Base-by-base conservation (phyloP, 2,329 filamentous ascomycete species). In the Fusarium annulatum region DNA sequence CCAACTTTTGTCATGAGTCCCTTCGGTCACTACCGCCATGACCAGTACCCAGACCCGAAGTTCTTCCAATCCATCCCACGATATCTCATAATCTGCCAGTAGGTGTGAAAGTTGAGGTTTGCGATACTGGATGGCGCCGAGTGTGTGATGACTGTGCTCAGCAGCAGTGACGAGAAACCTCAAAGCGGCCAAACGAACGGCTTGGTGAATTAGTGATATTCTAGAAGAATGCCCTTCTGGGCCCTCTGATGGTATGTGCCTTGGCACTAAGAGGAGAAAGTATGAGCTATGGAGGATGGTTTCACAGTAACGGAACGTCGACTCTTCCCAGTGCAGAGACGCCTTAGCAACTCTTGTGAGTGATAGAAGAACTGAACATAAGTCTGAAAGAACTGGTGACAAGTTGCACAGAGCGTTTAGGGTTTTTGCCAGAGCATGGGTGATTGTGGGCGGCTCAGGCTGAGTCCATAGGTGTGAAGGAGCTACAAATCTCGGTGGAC, bases 71-170 rank as follows among this genome's bases (percentile, higher is more conserved):
- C 34, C 48, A 15, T 9, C 15, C 58, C 58, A 65, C 3, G 15
- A 9, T 18, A 15, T 34, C 19, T 48, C 57, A 41, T 63, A 19
- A 9, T 18, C 26, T 21, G 9, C 23, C 12, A 65, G 34, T 4
- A 48, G 12, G 12, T n/a, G 2, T 8, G 45, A 52, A 19, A 62
- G 56, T n/a, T 33, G 46, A 34, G 39, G 45, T 18, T 64, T 52
- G 16, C 57, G 61, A 14, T 49, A 39, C 9, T 45, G 33, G 9
- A 12, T 26, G 5, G 61, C 45, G 14, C 61, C 61, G 26, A 36
- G 23, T 38, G 61, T 52, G 39, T 64, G 26, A 39, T 62, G 61
- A n/a, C 39, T 53, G 28, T 63, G 46, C 33, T 63, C 58, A 9
- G 48, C 39, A 15, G 48, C 34, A 16, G 48, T 55, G 16, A 55